These are phyloP conservation scores for Berberis thunbergii DNA, from an alignment of 164 flowering plant genomes.

Conservation along the genomic window DNA sequence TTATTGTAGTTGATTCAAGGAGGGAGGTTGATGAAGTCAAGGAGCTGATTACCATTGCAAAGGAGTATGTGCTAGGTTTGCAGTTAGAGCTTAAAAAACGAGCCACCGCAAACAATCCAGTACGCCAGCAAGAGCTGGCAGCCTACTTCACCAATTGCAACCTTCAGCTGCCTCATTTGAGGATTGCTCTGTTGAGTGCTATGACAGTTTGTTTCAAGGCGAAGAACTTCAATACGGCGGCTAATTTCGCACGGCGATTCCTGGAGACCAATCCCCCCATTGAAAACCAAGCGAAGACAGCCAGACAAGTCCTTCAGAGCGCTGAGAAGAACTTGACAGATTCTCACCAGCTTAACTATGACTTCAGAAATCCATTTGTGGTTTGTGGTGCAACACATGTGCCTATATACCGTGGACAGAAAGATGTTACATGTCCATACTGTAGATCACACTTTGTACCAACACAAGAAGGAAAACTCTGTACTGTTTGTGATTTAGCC, in stretches of 20 bases:
- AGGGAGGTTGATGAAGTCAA: conserved; percentile 47
- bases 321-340: conserved; percentile 38
- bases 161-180: conserved; percentile 35
- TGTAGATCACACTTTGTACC: conserved; percentile 38
- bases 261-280: conserved; percentile 33
- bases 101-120: conserved; percentile 26
- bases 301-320: conserved; percentile 31
- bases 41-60: conserved; percentile 31
- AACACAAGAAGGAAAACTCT: conserved; percentile 29
- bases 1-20: conserved; percentile 40
- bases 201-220: conserved; percentile 40
- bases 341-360: conserved; percentile 33
- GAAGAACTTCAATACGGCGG: conserved; percentile 29
- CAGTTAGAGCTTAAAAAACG: conserved; percentile 36
- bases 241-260: conserved; percentile 34
- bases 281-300: conserved; percentile 31
- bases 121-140: conserved; percentile 44
- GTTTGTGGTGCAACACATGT: conserved; percentile 44
- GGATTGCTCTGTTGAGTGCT: conserved; percentile 36
- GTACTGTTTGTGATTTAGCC: conserved; percentile 40
- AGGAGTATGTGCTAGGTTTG: conserved; percentile 37
- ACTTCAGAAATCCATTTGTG: conserved; percentile 48
- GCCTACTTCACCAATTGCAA: conserved; percentile 49
- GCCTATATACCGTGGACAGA: conserved; percentile 46
- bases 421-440: conserved; percentile 36